phyloP scores from a whole-genome alignment of 768 basidiomycete genomes.

The Rhizopogon roseolus region DNA sequence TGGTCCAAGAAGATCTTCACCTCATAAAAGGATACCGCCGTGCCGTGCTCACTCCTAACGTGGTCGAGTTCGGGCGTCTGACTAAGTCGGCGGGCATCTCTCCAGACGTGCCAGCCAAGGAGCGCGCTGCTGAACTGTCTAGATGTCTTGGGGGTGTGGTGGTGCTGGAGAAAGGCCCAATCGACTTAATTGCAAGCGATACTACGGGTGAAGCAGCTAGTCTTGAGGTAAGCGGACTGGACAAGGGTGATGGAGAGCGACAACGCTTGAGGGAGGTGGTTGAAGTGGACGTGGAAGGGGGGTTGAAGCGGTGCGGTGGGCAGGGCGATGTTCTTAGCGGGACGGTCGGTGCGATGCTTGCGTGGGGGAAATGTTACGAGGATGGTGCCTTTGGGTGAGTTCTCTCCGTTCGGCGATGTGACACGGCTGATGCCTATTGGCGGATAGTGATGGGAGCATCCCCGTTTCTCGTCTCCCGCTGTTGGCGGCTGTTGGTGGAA shows the following conservation, averaged over 20 bases:
- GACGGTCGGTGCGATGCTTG: constrained; percentile 81
- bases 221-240: constrained; percentile 38
- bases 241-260: constrained; percentile 40
- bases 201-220: constrained; percentile 52
- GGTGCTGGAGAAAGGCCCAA: constrained; percentile 81
- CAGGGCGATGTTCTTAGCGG: constrained; percentile 95
- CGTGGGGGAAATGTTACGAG: constrained; percentile 95
- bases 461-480: constrained; percentile 69
- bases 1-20: constrained; percentile 70
- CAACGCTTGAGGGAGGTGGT: constrained; percentile 57
- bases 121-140: constrained; percentile 71
- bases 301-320: constrained; percentile 89
- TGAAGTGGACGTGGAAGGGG: constrained; percentile 67
- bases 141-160: constrained; percentile 80
- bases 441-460: constrained; percentile 45
- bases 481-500: constrained; percentile 80
- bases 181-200: constrained; percentile 79
- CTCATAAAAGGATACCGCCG: constrained; percentile 82
- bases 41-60: constrained; percentile 89
- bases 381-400: constrained; percentile 75
- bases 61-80: constrained; percentile 87
- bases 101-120: constrained; percentile 41
- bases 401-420: background rate
- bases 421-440: background rate
- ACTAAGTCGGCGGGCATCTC: constrained; percentile 69